A percentile compares a stretch with the other conserved stretches of the same genome.
Evolutionary conservation across 805 yeast genomes (phyloP).

Genomic region (Cyberlindnera saturnus): DNA sequence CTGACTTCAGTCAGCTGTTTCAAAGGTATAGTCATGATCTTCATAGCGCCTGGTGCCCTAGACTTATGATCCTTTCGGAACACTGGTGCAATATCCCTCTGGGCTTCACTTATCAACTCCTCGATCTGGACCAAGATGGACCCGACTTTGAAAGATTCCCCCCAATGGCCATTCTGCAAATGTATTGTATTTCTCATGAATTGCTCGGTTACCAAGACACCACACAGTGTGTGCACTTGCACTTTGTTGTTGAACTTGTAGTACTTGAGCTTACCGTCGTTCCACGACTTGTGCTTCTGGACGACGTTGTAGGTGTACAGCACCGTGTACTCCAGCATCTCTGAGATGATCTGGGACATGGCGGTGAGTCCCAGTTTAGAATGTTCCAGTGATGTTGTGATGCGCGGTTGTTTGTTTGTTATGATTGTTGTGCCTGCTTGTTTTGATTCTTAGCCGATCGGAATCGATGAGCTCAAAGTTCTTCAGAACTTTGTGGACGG

Average conservation of each 20-base stretch:
- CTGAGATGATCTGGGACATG: conserved; percentile 21
- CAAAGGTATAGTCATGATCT: not conserved
- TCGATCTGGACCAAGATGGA: conserved; percentile 13
- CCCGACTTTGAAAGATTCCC: conserved; percentile 14
- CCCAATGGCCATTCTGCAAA: conserved; percentile 7
- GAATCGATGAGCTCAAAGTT: too few relatives aligned
- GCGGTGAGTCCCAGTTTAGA: too few relatives aligned
- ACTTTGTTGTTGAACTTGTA: conserved; percentile 19
- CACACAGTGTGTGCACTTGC: conserved; percentile 13
- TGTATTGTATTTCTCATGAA: conserved; percentile 10
- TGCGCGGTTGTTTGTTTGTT: not conserved
- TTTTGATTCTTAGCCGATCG: too few relatives aligned
- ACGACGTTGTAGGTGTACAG: conserved; percentile 17
- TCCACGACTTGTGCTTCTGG: conserved; percentile 21
- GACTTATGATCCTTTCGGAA: conserved; percentile 7
- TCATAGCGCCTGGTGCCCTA: not conserved
- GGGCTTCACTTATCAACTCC: conserved; percentile 4
- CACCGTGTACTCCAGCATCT: conserved; percentile 16
- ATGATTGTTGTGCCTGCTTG: not conserved
- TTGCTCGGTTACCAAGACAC: conserved; percentile 11
- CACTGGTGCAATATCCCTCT: conserved; percentile 15
- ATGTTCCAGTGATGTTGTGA: not conserved
- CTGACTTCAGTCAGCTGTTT: not conserved
- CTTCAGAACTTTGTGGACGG: too few relatives aligned
- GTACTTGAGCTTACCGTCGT: conserved; percentile 19